Evolutionary conservation across 192 early-diverging fungal genomes (phyloP).

Genomic region (Podila clonocystis): DNA sequence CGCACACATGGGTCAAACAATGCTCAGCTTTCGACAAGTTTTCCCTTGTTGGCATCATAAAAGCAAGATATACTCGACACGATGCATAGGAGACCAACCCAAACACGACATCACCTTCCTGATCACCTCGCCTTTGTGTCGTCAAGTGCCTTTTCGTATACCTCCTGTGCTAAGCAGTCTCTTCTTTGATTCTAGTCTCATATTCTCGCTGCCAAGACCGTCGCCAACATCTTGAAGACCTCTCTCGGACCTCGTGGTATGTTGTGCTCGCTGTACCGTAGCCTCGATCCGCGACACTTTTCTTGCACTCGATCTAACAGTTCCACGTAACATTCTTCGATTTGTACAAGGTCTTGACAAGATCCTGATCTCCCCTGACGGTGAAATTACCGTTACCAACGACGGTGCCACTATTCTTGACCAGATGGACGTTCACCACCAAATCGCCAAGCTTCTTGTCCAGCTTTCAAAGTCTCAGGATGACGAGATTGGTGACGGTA

Average conservation of each 20-base stretch:
- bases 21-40: too few relatives aligned
- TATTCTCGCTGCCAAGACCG: conserved; percentile 97
- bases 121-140: background rate
- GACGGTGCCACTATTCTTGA: conserved; percentile 98
- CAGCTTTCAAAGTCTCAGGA: conserved; percentile 98
- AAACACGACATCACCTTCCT: background rate
- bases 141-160: background rate
- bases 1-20: too few relatives aligned
- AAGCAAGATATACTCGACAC: too few relatives aligned
- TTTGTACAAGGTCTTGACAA: conserved; percentile 89
- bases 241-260: conserved; percentile 97
- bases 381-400: conserved; percentile 99
- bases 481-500: conserved; percentile 99
- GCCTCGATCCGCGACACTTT: too few relatives aligned
- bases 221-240: conserved; percentile 97
- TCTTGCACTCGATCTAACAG: too few relatives aligned
- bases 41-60: too few relatives aligned
- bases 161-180: background rate
- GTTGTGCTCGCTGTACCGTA: background rate
- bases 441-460: conserved; percentile 98
- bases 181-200: conserved; percentile 77
- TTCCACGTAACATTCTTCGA: background rate
- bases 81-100: background rate
- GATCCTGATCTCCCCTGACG: conserved; percentile 99
- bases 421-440: conserved; percentile 99